These are phyloP conservation scores for Passiflora organensis DNA, from an alignment of 345 rosid genomes.

Conservation along the genomic window DNA sequence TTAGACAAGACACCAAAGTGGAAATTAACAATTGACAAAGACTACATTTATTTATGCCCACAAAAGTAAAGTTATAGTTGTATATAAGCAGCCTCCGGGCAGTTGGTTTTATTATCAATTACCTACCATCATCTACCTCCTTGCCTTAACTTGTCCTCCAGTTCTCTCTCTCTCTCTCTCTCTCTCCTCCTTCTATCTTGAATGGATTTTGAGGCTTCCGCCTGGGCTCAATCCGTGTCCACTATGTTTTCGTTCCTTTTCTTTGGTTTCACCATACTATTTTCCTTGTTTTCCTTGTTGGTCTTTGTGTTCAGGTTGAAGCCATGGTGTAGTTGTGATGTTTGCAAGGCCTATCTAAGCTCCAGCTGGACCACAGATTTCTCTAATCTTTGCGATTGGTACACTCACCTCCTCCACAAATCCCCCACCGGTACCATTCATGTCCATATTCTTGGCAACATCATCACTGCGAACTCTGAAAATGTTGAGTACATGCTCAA, in stretches of 20 bases:
- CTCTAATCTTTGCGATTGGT: constrained; percentile 6
- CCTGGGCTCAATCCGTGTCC: too few species aligned
- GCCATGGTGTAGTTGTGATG: not conserved
- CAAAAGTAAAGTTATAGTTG: too few species aligned
- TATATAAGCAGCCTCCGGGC: too few species aligned
- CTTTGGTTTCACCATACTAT: not conserved
- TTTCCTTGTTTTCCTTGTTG: not conserved
- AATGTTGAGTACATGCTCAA: not conserved
- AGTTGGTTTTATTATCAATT: too few species aligned
- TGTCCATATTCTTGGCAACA: not conserved
- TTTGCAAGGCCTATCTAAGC: not conserved
- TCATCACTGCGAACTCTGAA: not conserved
- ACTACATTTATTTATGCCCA: too few species aligned
- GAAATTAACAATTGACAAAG: too few species aligned
- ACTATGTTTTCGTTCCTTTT: not conserved
- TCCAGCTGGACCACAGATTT: not conserved
- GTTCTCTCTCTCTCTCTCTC: too few species aligned
- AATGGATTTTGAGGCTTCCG: too few species aligned
- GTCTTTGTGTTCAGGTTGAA: not conserved
- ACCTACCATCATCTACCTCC: too few species aligned
- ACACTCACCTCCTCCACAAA: not conserved
- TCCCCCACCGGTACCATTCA: not conserved
- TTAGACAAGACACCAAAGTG: too few species aligned
- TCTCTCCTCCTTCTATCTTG: too few species aligned
- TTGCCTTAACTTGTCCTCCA: too few species aligned